These are phyloP conservation scores for Grosmannia penicillata DNA, from an alignment of 2,329 filamentous ascomycete species.

Conservation along the genomic window DNA sequence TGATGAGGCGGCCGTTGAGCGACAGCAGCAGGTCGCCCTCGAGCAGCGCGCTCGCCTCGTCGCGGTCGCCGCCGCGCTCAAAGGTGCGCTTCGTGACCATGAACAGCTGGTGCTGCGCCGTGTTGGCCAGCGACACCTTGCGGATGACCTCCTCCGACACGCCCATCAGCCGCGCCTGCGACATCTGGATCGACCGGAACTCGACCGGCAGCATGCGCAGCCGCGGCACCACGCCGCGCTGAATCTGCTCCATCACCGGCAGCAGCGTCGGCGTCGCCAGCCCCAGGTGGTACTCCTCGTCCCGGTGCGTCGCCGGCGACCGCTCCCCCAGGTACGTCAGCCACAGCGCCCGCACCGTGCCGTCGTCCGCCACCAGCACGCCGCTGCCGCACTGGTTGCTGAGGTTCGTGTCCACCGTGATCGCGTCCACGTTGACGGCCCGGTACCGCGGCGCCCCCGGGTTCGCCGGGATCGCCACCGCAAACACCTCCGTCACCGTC, in stretches of 20 bases:
- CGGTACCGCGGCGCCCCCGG: constrained; percentile 82
- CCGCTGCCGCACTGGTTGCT: constrained; percentile 88
- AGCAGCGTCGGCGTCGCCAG: constrained; percentile 78
- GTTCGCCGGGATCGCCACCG: constrained; percentile 90
- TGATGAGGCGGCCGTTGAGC: constrained; percentile 83
- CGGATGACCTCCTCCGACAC: constrained; percentile 92
- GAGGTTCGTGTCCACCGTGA: constrained; percentile 88
- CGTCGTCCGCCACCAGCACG: constrained; percentile 77
- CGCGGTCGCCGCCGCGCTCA: constrained; percentile 29
- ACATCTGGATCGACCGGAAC: constrained; percentile 91
- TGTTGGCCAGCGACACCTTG: constrained; percentile 76
- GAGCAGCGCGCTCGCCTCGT: constrained; percentile 35
- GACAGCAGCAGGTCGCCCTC: constrained; percentile 91
- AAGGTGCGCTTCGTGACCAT: constrained; percentile 81
- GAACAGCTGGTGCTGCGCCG: constrained; percentile 88
- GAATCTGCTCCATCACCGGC: constrained; percentile 77
- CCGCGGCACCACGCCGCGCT: constrained; percentile 62
- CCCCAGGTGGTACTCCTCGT: constrained; percentile 93
- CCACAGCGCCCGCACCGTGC: constrained; percentile 90
- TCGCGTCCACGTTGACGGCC: constrained; percentile 89
- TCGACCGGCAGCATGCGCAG: constrained; percentile 88
- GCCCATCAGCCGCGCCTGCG: constrained; percentile 91
- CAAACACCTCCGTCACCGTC: constrained; percentile 91
- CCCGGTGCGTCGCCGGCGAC: constrained; percentile 60
- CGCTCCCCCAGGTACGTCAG: constrained; percentile 92